Percentiles rank a stretch among this genome's conserved stretches.
Evolutionary conservation across 1,284 basidiomycete genomes (phyloP).

Genomic region (Entoloma clypeatum): DNA sequence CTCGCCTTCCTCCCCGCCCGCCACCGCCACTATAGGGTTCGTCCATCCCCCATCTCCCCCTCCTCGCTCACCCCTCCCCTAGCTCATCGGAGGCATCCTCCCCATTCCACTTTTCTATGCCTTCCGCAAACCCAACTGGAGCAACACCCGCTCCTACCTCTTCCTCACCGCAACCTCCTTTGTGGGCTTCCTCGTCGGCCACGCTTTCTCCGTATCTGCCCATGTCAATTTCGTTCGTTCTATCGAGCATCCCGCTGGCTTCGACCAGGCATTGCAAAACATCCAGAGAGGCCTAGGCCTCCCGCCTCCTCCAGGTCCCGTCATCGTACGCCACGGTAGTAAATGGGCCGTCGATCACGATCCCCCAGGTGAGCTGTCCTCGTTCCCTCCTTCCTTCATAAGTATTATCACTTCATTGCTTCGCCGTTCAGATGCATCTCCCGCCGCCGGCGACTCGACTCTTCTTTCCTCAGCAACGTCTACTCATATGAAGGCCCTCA

Average conservation of each 20-base stretch:
- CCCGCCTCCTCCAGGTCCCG: slow-evolving; percentile 20
- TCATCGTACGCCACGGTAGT: slow-evolving; percentile 23
- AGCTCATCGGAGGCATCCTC: slow-evolving; percentile 24
- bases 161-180: slow-evolving; percentile 16
- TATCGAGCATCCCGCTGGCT: slow-evolving; percentile 42
- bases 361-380: slow-evolving; percentile 8
- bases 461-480: slow-evolving; percentile 9
- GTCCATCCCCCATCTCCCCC: slow-evolving; percentile 17
- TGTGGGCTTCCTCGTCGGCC: slow-evolving; percentile 25
- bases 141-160: slow-evolving; percentile 15
- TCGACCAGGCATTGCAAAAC: slow-evolving; percentile 46
- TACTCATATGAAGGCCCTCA: slow-evolving; percentile 25
- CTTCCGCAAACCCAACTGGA: slow-evolving; percentile 25
- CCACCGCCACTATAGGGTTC: slow-evolving; percentile 37
- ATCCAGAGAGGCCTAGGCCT: slow-evolving; percentile 33
- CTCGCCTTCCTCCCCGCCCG: slow-evolving; percentile 46
- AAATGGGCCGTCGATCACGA: slow-evolving; percentile 12
- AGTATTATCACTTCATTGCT: not conserved
- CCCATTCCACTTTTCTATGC: slow-evolving; percentile 21
- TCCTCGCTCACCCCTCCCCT: slow-evolving; percentile 4
- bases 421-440: slow-evolving; percentile 8
- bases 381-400: not conserved
- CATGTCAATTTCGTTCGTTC: slow-evolving; percentile 39
- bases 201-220: slow-evolving; percentile 25
- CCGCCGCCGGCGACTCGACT: slow-evolving; percentile 7